These are phyloP conservation scores for Geum urbanum DNA, from an alignment of 306 rosid species.

Conservation along the genomic window DNA sequence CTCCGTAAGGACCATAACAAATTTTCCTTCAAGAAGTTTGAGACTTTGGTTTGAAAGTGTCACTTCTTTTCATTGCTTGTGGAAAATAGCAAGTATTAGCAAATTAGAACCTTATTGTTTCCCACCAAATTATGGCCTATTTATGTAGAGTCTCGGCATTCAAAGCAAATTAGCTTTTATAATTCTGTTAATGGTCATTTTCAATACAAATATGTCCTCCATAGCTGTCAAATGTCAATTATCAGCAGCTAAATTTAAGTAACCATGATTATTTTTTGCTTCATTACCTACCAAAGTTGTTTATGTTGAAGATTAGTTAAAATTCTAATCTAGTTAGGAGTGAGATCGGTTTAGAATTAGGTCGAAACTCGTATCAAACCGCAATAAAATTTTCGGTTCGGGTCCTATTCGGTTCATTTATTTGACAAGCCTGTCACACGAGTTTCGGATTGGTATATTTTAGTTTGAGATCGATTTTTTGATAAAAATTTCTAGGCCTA, in stretches of 20 bases:
- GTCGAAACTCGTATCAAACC: too few relatives aligned
- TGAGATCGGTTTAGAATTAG: too few relatives aligned
- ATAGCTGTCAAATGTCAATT: neutral
- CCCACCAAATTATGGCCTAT: neutral
- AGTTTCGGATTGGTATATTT: too few relatives aligned
- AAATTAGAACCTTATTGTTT: neutral
- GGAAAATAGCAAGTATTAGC: neutral
- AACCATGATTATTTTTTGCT: neutral
- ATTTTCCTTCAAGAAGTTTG: neutral
- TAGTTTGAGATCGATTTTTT: too few relatives aligned
- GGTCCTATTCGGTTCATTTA: too few relatives aligned
- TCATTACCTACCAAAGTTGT: neutral
- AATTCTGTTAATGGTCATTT: constrained; percentile 6
- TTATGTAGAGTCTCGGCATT: neutral
- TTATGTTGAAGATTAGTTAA: neutral
- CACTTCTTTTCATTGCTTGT: neutral
- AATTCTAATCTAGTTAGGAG: too few relatives aligned
- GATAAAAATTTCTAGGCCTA: too few relatives aligned
- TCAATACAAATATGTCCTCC: neutral
- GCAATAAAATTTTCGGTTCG: too few relatives aligned
- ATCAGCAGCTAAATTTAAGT: neutral
- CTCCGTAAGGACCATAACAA: neutral
- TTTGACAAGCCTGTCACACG: too few relatives aligned
- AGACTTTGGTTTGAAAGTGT: constrained; percentile 8
- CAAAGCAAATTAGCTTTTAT: neutral